These are phyloP conservation scores for Emiliania huxleyi DNA, from an alignment of 78 protist species.

Conservation along the genomic window DNA sequence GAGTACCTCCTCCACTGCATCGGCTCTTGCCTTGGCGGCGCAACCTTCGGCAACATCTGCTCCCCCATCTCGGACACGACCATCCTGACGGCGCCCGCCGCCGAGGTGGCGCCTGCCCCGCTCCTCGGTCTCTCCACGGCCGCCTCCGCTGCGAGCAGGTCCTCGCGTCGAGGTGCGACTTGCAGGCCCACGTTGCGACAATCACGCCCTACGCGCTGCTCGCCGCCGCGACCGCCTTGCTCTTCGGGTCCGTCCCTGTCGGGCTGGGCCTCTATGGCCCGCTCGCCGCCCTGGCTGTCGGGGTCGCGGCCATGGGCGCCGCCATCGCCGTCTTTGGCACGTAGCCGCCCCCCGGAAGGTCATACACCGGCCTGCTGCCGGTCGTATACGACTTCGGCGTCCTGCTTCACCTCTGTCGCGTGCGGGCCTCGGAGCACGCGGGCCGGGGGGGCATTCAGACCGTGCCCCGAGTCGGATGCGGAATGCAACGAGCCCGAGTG, in stretches of 20 bases:
- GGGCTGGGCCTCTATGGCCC: not conserved
- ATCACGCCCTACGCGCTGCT: not conserved
- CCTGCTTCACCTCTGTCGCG: too few species aligned
- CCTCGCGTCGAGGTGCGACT: not conserved
- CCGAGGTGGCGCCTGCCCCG: too few species aligned
- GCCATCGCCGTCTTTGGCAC: too few species aligned
- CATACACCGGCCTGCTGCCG: too few species aligned
- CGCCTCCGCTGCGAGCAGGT: too few species aligned
- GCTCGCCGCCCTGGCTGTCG: not conserved
- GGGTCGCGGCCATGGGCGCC: not conserved
- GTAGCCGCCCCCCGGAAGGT: too few species aligned
- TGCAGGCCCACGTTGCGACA: not conserved
- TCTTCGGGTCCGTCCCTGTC: not conserved
- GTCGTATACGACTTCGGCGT: too few species aligned
- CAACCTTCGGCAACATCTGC: constrained; percentile 4
- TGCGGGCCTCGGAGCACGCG: too few species aligned
- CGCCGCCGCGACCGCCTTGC: not conserved
- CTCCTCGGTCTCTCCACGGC: too few species aligned
- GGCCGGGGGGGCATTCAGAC: too few species aligned
- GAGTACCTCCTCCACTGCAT: not conserved
- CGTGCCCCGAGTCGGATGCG: too few species aligned
- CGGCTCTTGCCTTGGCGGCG: not conserved
- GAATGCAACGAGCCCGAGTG: too few species aligned
- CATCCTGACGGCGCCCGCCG: not conserved
- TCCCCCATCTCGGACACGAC: constrained; percentile 23